Conservation (phyloP, 768 basidiomycete species). For the Naganishia friedmannii region DNA sequence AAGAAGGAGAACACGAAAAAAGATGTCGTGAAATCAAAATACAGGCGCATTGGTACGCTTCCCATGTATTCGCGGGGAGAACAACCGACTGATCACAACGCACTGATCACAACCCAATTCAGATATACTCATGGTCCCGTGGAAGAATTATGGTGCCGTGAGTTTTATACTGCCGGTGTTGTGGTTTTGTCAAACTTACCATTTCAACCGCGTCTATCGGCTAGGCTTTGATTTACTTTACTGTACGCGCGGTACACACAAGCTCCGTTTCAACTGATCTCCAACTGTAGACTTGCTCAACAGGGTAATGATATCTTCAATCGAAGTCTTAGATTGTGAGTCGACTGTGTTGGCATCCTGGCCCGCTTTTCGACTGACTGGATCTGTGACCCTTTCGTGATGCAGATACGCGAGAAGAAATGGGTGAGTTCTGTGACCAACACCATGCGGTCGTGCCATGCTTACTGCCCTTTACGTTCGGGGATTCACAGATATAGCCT, state of each 20-base stretch:
- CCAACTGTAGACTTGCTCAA: constrained; percentile 35
- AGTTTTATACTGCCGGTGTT: not conserved
- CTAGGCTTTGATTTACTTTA: constrained; percentile 84
- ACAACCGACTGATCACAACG: no score
- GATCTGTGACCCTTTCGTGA: not conserved
- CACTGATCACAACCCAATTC: not conserved
- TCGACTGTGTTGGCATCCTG: not conserved
- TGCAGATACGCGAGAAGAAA: constrained; percentile 13
- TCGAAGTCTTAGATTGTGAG: constrained; percentile 20
- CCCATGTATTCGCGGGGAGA: not conserved
- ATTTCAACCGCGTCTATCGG: not conserved
- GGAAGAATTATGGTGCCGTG: constrained; percentile 59
- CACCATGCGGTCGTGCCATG: not conserved
- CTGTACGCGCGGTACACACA: constrained; percentile 54
- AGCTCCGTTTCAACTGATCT: not conserved
- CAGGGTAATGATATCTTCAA: constrained; percentile 81
- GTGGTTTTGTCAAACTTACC: not conserved
- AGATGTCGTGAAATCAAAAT: constrained; percentile 60
- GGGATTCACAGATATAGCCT: constrained; percentile 85
- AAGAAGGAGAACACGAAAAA: constrained; percentile 47
- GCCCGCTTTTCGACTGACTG: not conserved
- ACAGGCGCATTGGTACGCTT: constrained; percentile 63
- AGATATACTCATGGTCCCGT: constrained; percentile 82
- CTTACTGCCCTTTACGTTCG: constrained; percentile 5
- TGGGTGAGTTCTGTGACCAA: not conserved